Conservation (phyloP, 805 yeast genomes). For the Metschnikowia kunwiensis region DNA sequence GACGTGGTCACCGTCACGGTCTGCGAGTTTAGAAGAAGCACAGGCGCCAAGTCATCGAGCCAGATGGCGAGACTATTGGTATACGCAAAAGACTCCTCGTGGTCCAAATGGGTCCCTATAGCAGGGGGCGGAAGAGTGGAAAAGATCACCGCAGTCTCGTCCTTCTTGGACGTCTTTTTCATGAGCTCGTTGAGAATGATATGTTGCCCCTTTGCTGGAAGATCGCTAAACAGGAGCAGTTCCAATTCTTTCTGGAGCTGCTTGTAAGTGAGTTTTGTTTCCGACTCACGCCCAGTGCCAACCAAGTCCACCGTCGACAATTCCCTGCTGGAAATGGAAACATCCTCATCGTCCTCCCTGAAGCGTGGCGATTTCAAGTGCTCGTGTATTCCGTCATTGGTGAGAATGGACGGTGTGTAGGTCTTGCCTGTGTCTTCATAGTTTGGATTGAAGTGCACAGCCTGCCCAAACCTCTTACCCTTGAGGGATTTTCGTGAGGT, state of each 20-base stretch:
- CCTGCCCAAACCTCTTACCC: constrained; percentile 1
- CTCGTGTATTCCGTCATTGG: constrained; percentile 36
- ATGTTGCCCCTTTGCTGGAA: constrained; percentile 93
- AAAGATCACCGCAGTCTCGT: constrained; percentile 66
- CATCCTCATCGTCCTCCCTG: constrained; percentile 25
- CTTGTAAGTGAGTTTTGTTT: constrained; percentile 26
- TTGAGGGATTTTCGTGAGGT: constrained; percentile 2
- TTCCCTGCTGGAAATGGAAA: constrained; percentile 2
- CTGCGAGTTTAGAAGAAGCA: constrained; percentile 79
- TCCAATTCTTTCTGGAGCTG: constrained; percentile 38
- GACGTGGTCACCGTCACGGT: constrained; percentile 97
- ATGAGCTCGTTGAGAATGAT: constrained; percentile 83
- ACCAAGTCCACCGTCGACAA: constrained; percentile 1
- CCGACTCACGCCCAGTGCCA: background rate
- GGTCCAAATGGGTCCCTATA: constrained; percentile 73
- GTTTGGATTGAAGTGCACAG: constrained; percentile 9
- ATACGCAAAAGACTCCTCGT: constrained; percentile 68
- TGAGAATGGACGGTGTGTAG: constrained; percentile 34
- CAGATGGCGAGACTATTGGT: constrained; percentile 73
- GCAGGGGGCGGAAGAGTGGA: constrained; percentile 90
- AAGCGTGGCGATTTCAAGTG: constrained; percentile 36
- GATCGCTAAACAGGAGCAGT: constrained; percentile 63
- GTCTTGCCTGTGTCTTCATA: constrained; percentile 7
- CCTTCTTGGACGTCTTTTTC: constrained; percentile 54
- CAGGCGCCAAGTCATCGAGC: constrained; percentile 81